Evolutionary conservation across 441 rosid species (phyloP).

Genomic region (Gossypium davidsonii): DNA sequence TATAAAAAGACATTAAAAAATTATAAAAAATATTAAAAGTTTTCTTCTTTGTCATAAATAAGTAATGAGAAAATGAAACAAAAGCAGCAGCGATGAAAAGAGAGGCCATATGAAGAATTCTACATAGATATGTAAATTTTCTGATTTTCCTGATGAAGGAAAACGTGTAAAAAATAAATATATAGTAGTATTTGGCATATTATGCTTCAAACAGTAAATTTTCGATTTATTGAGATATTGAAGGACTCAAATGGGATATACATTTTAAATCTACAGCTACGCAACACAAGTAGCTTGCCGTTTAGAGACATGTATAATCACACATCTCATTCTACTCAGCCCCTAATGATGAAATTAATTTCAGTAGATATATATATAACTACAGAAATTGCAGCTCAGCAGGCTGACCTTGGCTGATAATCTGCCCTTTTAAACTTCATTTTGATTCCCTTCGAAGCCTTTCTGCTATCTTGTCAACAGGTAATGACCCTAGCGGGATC

Average conservation of each 20-base stretch:
- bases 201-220: background rate
- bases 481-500: conserved; percentile 50
- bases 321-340: conserved; percentile 1
- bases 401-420: background rate
- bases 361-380: background rate
- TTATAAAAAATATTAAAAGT: too few relatives aligned
- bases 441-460: conserved; percentile 25
- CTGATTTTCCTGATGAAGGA: background rate
- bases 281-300: background rate
- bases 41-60: too few relatives aligned
- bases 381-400: background rate
- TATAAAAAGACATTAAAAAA: too few relatives aligned
- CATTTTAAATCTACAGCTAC: conserved; percentile 1
- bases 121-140: background rate
- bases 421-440: background rate
- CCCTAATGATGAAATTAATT: background rate
- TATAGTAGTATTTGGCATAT: background rate
- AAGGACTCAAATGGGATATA: background rate
- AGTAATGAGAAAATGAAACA: background rate
- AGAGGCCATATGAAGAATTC: background rate
- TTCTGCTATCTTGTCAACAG: conserved; percentile 54
- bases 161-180: background rate
- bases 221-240: background rate
- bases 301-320: background rate
- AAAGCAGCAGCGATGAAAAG: background rate